Conservation (phyloP, 2,329 filamentous ascomycete genomes). For the Fusarium sp. region DNA sequence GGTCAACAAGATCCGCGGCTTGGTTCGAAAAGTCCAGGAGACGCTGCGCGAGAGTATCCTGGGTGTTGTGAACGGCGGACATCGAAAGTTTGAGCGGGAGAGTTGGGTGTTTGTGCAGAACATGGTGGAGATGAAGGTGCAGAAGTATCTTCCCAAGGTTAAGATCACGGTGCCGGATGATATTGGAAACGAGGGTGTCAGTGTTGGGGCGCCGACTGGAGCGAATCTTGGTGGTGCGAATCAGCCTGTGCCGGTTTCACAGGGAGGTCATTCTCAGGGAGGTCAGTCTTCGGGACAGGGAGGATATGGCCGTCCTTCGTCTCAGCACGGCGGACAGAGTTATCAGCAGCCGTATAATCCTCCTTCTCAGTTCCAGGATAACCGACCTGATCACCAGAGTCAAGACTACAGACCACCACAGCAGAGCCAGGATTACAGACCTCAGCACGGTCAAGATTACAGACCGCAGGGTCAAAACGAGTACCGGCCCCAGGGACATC, state of each 20-base stretch:
- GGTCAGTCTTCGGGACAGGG: slow-evolving; percentile 12
- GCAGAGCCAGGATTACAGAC: slow-evolving; percentile 10
- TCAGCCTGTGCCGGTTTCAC: slow-evolving; percentile 43
- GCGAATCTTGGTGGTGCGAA: slow-evolving; percentile 52
- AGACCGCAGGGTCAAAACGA: slow-evolving; percentile 12
- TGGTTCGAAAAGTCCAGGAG: slow-evolving; percentile 62
- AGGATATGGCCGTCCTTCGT: slow-evolving; percentile 25
- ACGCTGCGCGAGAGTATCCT: slow-evolving; percentile 60
- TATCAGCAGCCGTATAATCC: slow-evolving; percentile 48
- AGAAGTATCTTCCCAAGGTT: slow-evolving; percentile 61
- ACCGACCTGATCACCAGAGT: slow-evolving; percentile 32
- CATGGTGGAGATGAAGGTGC: slow-evolving; percentile 61
- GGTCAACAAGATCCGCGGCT: slow-evolving; percentile 59
- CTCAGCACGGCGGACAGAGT: slow-evolving; percentile 38
- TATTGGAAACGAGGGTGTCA: slow-evolving; percentile 62
- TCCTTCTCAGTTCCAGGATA: slow-evolving; percentile 42
- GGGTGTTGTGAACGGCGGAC: slow-evolving; percentile 60
- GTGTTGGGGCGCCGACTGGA: slow-evolving; percentile 55
- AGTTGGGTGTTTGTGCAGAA: slow-evolving; percentile 63
- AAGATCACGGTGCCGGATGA: slow-evolving; percentile 62
- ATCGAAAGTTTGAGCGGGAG: slow-evolving; percentile 61
- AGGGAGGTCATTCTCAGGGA: slow-evolving; percentile 27
- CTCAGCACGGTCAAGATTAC: slow-evolving; percentile 13
- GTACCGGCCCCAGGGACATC: slow-evolving; percentile 9
- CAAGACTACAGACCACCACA: slow-evolving; percentile 15